phyloP scores from a whole-genome alignment of 1,139 yeast genomes.

The Pichia sp. region DNA sequence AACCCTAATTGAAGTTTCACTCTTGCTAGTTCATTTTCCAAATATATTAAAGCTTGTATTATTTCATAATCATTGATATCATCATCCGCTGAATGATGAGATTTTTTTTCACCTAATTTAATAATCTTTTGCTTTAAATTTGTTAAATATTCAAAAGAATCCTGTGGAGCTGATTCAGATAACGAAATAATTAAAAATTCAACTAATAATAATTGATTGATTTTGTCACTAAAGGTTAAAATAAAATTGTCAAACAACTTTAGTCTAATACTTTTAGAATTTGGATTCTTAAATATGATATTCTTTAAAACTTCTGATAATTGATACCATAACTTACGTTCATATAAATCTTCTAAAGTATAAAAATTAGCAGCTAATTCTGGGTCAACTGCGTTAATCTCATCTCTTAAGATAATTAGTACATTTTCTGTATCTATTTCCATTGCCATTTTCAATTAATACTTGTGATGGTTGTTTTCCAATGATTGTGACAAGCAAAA shows the following conservation, averaged over 20 bases:
- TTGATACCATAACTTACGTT: slow-evolving; percentile 65
- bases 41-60: slow-evolving; percentile 51
- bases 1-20: slow-evolving; percentile 55
- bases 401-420: slow-evolving; percentile 63
- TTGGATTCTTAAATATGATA: slow-evolving; percentile 47
- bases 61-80: slow-evolving; percentile 27
- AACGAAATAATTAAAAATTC: slow-evolving; percentile 64
- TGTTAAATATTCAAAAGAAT: slow-evolving; percentile 46
- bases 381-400: slow-evolving; percentile 36
- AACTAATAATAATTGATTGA: slow-evolving; percentile 75
- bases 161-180: slow-evolving; percentile 34
- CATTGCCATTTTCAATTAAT: slow-evolving; percentile 13
- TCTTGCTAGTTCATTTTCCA: slow-evolving; percentile 75
- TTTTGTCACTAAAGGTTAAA: slow-evolving; percentile 55
- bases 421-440: slow-evolving; percentile 39
- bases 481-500: too few species aligned
- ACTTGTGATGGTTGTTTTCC: not conserved
- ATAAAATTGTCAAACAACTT: slow-evolving; percentile 71
- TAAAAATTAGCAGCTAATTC: slow-evolving; percentile 58
- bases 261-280: slow-evolving; percentile 49
- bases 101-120: slow-evolving; percentile 33
- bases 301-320: slow-evolving; percentile 63
- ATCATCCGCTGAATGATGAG: slow-evolving; percentile 35
- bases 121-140: slow-evolving; percentile 45
- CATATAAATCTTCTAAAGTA: slow-evolving; percentile 80